Evolutionary conservation across 345 rosid species (phyloP), one percentile per base, ranked within the genome.

Genomic region (Populus simonii): DNA sequence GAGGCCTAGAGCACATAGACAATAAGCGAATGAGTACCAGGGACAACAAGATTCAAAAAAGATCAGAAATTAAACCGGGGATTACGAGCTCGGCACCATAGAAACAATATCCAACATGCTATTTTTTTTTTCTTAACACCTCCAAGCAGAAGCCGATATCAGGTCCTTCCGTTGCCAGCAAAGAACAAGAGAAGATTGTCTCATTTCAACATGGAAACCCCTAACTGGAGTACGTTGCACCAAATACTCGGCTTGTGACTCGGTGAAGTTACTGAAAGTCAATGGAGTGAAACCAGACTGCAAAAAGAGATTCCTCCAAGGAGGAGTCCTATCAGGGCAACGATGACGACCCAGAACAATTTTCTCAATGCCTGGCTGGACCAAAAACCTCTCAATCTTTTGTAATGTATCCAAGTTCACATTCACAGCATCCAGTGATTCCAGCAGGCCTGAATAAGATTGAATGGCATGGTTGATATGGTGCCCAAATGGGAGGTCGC

Each of bases 21-120:
- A 85, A 88, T 90, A 87, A 83, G 89, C 83, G 77, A 81, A 85
- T 25, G 78, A 80, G 79, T 68, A 79, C 69, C 80, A 79, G 77
- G 69, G 73, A 73, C 75, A 72, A 73, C 66, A 80, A 82, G 73
- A 79, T 62, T 71, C 25, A 67, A 80, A 65, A 66, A 74, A 35
- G 75, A 80, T 80, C 73, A 80, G 84, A 84, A 83, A 81, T 85
- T 80, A 82, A 76, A 79, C 85, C 80, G 70, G 79, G 62, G 72
- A 80, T 81, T 71, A 41, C 35, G 73, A 70, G 82, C 27, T 9
- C 29, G 12, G 89, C 83, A 80, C 79, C 86, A 81, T 78, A 20
- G 84, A 66, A 61, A 75, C 73, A 69, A 68, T 47, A 61, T 66
- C 41, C 59, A 18, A 25, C 38, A 66, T 25, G 25, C 66, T 8